Evolutionary conservation across 371 early-diverging fungal genomes (phyloP), one percentile per base, ranked within the genome.

Genomic region (Syncephalastrum contaminatum): DNA sequence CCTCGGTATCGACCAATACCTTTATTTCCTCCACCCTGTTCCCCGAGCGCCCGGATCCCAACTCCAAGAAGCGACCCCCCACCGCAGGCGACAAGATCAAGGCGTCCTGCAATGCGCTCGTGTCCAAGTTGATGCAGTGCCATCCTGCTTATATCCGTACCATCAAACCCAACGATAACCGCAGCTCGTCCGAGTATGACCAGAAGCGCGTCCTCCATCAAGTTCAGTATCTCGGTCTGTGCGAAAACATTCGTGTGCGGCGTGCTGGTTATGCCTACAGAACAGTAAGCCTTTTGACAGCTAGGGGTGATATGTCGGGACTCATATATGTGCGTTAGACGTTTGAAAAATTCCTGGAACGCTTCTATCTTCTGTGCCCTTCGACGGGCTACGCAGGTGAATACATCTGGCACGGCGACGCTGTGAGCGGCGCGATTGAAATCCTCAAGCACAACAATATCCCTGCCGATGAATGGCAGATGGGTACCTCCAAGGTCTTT

Each of bases 101-200:
- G 69, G 50, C 70, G 2, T 86, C 83, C 24, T 81, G 89, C 48
- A 80, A 86, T 46, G 74, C 81, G 7, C 76, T 99, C 6, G 97
- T 99, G 6, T 81, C 82, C 12, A 94, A 94, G 62, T 72, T 99
- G 63, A 96, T 94, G 92, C 87, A 90, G 59, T 92, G 96, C 60
- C 89, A 91, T 52, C 95, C 99, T n/a, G 92, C 95, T 41, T 99
- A 99, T 73, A 95, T 99, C 40, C 90, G 98, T 70, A 97, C 98
- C 55, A 99, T 99, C 75, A 99, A 98, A 69, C 99, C 99, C 39
- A 98, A 99, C 68, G 89, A 91, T 60, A 89, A 86, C 63, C 93
- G 95, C 70, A 85, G 89, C 45, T 87, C 97, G 0, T 81, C 85
- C 8, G 95, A 94, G 60, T 99, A 90, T 70, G 96, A 98, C 68